These are phyloP conservation scores for Eragrostis nindensis DNA, from an alignment of 176 grass and related monocot species.

Conservation along the genomic window DNA sequence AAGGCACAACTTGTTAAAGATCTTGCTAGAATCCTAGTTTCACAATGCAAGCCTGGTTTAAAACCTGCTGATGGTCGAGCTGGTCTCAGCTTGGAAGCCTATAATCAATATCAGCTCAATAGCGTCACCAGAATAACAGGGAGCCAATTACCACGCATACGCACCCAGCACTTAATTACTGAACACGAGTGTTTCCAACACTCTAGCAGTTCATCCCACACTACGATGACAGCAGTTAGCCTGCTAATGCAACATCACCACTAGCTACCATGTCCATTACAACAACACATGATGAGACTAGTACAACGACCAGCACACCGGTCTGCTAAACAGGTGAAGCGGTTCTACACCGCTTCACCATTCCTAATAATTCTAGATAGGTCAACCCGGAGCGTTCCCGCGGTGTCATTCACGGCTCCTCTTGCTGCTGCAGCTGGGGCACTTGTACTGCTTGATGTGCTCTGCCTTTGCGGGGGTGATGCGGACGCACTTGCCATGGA, in stretches of 20 bases:
- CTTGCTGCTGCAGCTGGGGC: constrained; percentile 78
- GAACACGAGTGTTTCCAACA: constrained; percentile 25
- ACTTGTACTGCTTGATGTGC: constrained; percentile 92
- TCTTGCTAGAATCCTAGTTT: too few relatives aligned
- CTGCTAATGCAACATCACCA: constrained; percentile 40
- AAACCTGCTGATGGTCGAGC: not conserved
- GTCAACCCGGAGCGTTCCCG: not conserved
- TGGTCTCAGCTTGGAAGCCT: not conserved
- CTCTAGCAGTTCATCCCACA: constrained; percentile 27
- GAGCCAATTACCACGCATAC: constrained; percentile 35
- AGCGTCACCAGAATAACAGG: not conserved
- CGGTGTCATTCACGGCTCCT: constrained; percentile 59
- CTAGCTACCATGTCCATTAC: constrained; percentile 44
- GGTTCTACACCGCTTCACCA: constrained; percentile 18
- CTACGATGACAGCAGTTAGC: constrained; percentile 44
- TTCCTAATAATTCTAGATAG: constrained; percentile 46
- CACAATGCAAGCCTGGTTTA: not conserved
- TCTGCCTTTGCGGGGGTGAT: constrained; percentile 84
- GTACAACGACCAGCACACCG: constrained; percentile 30
- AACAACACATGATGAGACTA: constrained; percentile 35
- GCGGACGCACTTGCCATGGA: constrained; percentile 84
- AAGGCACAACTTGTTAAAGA: too few relatives aligned
- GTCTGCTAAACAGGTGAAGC: constrained; percentile 25
- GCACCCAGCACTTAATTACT: constrained; percentile 38
- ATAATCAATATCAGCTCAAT: not conserved